Evolutionary conservation across 164 flowering plant species (phyloP).

Genomic region (Platanus orientalis): DNA sequence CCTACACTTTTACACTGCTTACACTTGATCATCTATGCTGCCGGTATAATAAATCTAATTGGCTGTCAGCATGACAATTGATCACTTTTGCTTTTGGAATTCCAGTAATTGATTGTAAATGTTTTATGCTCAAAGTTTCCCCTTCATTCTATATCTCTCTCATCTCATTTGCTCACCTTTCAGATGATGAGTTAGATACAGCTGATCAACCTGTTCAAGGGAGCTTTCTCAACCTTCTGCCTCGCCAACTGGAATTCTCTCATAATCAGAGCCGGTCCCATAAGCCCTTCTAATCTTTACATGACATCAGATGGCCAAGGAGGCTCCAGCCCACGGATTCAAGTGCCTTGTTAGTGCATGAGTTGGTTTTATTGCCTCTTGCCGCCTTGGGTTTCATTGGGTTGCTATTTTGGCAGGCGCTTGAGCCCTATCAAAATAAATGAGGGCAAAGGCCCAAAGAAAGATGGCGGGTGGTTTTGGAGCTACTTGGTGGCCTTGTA

Average conservation of each 20-base stretch:
- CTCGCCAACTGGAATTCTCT: slow-evolving; percentile 52
- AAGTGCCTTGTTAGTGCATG: background rate
- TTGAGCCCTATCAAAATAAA: slow-evolving; percentile 7
- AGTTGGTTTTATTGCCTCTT: background rate
- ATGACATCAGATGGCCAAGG: background rate
- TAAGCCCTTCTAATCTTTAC: slow-evolving; percentile 1
- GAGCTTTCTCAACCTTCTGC: slow-evolving; percentile 74
- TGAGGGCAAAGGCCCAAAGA: slow-evolving; percentile 7
- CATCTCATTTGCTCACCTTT: slow-evolving; percentile 12
- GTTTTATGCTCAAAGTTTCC: background rate
- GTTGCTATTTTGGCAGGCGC: background rate
- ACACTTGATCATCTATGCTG: too few species aligned
- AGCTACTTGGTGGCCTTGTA: background rate
- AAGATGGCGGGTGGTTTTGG: slow-evolving; percentile 1
- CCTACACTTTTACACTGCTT: background rate
- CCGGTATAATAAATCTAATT: too few species aligned
- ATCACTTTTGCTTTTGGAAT: too few species aligned
- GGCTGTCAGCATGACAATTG: too few species aligned
- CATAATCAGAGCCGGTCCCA: slow-evolving; percentile 15
- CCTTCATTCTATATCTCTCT: too few species aligned
- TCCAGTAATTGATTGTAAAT: background rate
- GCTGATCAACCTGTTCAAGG: slow-evolving; percentile 49
- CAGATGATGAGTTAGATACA: slow-evolving; percentile 56
- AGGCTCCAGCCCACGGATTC: slow-evolving; percentile 3
- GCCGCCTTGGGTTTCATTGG: background rate